A percentile compares a stretch with the other conserved stretches of the same genome.
phyloP scores from a whole-genome alignment of 164 flowering plant genomes.

The Echeveria elegans region DNA sequence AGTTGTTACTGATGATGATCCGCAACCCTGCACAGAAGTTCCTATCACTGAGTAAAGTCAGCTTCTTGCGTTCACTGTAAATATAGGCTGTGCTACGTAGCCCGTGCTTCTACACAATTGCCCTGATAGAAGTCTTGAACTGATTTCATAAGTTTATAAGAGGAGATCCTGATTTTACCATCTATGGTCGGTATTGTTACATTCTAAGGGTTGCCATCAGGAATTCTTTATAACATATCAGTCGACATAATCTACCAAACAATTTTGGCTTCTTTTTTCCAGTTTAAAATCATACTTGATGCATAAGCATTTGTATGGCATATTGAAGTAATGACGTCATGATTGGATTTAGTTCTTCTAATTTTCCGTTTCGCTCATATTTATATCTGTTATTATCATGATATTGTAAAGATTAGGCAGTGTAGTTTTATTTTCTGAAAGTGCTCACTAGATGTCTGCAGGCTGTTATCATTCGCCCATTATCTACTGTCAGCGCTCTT shows the following conservation, averaged over 20 bases:
- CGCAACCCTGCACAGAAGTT: not conserved
- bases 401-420: constrained; percentile 8
- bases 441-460: constrained; percentile 40
- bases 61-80: not conserved
- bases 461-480: constrained; percentile 94
- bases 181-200: too few species aligned
- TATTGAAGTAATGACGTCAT: not conserved
- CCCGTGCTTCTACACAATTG: not conserved
- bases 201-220: not conserved
- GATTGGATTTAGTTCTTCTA: not conserved
- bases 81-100: not conserved
- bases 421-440: constrained; percentile 15
- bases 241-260: not conserved
- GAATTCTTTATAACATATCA: not conserved
- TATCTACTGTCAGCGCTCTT: constrained; percentile 76
- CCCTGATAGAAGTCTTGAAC: not conserved
- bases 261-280: not conserved
- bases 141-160: not conserved
- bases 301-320: not conserved
- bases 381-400: constrained; percentile 10
- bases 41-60: not conserved
- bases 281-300: not conserved
- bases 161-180: not conserved
- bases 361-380: not conserved
- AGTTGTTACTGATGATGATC: not conserved